Conservation (phyloP, 192 early-diverging fungal species). For the Coemansia sp. region DNA sequence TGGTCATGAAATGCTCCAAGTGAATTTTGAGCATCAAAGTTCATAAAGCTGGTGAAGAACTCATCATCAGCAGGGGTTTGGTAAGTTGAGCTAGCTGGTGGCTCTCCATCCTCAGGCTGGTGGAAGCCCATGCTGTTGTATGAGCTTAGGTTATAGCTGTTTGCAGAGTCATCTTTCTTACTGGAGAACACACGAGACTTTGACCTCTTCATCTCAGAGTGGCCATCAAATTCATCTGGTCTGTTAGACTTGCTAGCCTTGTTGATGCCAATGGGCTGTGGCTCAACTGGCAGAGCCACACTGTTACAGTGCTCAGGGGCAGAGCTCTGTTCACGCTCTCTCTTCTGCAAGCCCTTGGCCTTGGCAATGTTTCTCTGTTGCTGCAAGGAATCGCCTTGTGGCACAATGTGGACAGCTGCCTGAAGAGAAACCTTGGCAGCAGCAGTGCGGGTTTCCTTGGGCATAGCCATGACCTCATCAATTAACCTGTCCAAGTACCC, state of each 20-base stretch:
- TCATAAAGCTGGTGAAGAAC: constrained; percentile 43
- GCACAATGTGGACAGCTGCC: background rate
- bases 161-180: background rate
- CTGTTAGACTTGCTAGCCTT: background rate
- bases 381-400: background rate
- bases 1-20: background rate
- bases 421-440: background rate
- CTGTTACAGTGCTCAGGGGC: background rate
- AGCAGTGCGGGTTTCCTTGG: constrained; percentile 11
- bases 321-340: constrained; percentile 8
- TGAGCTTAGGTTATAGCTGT: too few species aligned
- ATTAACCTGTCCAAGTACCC: constrained; percentile 9
- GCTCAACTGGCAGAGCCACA: background rate
- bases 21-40: constrained; percentile 11
- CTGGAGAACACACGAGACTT: constrained; percentile 21
- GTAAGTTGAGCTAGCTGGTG: background rate
- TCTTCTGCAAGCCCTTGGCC: constrained; percentile 1
- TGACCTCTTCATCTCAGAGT: constrained; percentile 20
- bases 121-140: background rate
- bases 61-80: constrained; percentile 26
- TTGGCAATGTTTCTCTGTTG: background rate
- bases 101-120: background rate
- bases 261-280: constrained; percentile 1
- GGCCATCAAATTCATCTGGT: background rate
- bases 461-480: constrained; percentile 25